These are phyloP conservation scores for Lophium mytilinum DNA, from an alignment of 495 filamentous ascomycete species.

Conservation along the genomic window DNA sequence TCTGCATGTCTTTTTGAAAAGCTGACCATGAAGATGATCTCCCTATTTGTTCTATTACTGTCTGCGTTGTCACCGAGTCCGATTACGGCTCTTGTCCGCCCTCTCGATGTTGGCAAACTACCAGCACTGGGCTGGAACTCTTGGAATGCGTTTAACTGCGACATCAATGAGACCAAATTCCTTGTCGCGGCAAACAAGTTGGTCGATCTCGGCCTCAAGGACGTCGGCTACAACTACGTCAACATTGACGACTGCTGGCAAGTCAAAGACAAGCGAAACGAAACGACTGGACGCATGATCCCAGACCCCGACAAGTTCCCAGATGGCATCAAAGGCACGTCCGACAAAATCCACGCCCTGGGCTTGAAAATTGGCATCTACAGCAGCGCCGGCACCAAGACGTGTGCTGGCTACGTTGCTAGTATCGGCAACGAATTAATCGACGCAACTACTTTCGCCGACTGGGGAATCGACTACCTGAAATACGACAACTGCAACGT, in stretches of 20 bases:
- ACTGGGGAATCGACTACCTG: conserved; percentile 62
- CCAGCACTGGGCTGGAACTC: conserved; percentile 56
- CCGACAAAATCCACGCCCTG: conserved; percentile 28
- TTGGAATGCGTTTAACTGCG: conserved; percentile 40
- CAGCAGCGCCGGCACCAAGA: conserved; percentile 47
- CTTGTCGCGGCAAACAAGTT: conserved; percentile 24
- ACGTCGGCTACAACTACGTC: conserved; percentile 32
- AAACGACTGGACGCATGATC: conserved; percentile 39
- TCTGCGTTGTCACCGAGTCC: too few relatives aligned
- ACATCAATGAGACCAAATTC: conserved; percentile 28
- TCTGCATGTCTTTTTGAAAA: too few relatives aligned
- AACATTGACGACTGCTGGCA: conserved; percentile 32
- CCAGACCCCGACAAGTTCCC: conserved; percentile 40
- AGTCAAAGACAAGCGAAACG: conserved; percentile 19
- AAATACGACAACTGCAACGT: conserved; percentile 69
- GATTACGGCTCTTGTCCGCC: background rate
- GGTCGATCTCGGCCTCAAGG: conserved; percentile 28
- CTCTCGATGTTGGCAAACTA: conserved; percentile 34
- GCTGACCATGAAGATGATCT: too few relatives aligned
- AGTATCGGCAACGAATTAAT: conserved; percentile 52
- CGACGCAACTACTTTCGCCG: conserved; percentile 54
- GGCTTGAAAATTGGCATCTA: conserved; percentile 33
- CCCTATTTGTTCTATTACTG: too few relatives aligned
- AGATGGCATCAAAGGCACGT: conserved; percentile 27
- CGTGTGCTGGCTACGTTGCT: conserved; percentile 57